Percentiles rank a stretch among this genome's conserved stretches.
Evolutionary conservation across 192 early-diverging fungal species (phyloP).

Genomic region (Coemansia sp.): DNA sequence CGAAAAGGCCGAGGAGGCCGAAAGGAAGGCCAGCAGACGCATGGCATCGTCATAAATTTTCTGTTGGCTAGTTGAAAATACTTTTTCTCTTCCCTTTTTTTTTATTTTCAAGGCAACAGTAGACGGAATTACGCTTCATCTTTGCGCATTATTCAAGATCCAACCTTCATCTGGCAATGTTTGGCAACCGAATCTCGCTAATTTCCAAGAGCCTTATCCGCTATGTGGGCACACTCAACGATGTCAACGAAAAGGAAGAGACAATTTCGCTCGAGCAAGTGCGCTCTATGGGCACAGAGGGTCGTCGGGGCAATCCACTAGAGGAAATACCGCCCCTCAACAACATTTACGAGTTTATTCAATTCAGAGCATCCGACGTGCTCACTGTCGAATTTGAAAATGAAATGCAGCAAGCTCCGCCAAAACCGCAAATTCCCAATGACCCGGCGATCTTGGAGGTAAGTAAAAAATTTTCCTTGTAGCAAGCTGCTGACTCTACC

Average conservation of each 20-base stretch:
- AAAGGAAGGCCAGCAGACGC: constrained; percentile 61
- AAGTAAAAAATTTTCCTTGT: constrained; percentile 15
- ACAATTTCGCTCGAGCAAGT: constrained; percentile 91
- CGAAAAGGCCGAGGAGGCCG: constrained; percentile 88
- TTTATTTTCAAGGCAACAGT: neutral
- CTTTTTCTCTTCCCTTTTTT: constrained; percentile 2
- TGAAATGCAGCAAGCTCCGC: constrained; percentile 52
- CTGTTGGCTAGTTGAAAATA: neutral
- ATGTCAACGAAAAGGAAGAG: constrained; percentile 80
- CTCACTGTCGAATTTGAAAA: constrained; percentile 73
- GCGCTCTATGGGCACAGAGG: constrained; percentile 94
- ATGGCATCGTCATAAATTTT: constrained; percentile 9
- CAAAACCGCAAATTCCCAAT: constrained; percentile 60
- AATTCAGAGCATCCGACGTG: constrained; percentile 92
- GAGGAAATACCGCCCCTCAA: constrained; percentile 87
- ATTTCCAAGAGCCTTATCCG: constrained; percentile 88
- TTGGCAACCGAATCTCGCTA: constrained; percentile 63
- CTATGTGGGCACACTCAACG: constrained; percentile 85
- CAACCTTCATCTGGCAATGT: constrained; percentile 17
- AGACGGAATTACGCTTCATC: neutral
- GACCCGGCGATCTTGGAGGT: constrained; percentile 82
- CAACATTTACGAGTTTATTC: constrained; percentile 86
- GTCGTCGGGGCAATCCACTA: constrained; percentile 67
- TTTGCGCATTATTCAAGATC: neutral
- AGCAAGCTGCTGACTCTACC: neutral